Percentiles rank a stretch among this genome's conserved stretches.
Evolutionary conservation across 306 rosid genomes (phyloP).

Genomic region (Rosa multiflora): DNA sequence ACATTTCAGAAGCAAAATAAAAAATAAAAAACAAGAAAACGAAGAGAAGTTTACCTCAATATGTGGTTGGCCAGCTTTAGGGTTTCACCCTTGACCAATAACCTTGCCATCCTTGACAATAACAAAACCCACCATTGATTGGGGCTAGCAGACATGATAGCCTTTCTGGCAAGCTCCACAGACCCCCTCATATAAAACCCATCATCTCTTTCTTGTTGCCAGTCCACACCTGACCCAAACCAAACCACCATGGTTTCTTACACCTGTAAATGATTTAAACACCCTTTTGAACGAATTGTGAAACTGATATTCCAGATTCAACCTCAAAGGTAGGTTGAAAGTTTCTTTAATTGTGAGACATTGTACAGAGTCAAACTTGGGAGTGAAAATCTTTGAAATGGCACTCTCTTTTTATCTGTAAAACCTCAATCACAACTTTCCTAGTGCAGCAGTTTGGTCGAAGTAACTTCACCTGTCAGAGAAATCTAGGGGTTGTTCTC

Average conservation of each 20-base stretch:
- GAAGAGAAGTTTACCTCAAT: conserved; percentile 52
- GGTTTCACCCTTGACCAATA: conserved; percentile 87
- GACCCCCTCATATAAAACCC: conserved; percentile 65
- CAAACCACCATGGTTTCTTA: conserved; percentile 20
- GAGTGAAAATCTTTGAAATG: conserved; percentile 27
- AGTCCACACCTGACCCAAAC: conserved; percentile 20
- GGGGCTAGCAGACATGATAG: conserved; percentile 57
- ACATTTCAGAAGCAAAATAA: neutral
- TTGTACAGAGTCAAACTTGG: conserved; percentile 22
- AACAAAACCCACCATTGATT: conserved; percentile 83
- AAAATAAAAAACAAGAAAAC: neutral
- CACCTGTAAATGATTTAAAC: conserved; percentile 12
- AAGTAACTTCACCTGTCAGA: neutral
- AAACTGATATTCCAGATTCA: conserved; percentile 19
- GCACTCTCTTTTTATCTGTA: conserved; percentile 27
- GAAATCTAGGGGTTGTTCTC: neutral
- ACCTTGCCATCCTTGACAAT: conserved; percentile 70
- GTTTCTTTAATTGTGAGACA: conserved; percentile 14
- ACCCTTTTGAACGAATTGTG: conserved; percentile 28
- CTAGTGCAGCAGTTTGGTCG: neutral
- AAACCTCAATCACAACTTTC: neutral
- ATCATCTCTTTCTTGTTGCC: conserved; percentile 37
- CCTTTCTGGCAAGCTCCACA: conserved; percentile 69
- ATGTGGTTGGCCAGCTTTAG: conserved; percentile 84
- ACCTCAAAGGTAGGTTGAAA: conserved; percentile 9